A percentile compares a stretch with the other conserved stretches of the same genome.
Evolutionary conservation across 2,329 filamentous ascomycete species (phyloP).

Genomic region (Diplodia mutila): DNA sequence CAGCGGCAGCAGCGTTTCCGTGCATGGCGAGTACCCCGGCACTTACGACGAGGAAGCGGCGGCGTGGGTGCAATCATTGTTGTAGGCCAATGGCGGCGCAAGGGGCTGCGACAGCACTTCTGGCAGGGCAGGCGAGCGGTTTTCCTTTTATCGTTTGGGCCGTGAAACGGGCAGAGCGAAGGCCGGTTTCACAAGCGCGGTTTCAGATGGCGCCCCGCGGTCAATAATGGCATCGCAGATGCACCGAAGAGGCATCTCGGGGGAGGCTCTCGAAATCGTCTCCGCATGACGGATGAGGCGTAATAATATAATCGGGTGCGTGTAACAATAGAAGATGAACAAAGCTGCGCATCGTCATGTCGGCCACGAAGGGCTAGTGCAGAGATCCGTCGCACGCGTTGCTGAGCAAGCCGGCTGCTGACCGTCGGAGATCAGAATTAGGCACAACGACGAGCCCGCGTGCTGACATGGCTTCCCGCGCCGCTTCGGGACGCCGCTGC

Average conservation of each 20-base stretch:
- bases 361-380: slow-evolving; percentile 8
- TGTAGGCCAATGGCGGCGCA: slow-evolving; percentile 6
- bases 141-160: slow-evolving; percentile 14
- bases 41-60: slow-evolving; percentile 22
- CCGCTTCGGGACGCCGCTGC: not conserved
- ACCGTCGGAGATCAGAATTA: not conserved
- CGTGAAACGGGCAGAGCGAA: slow-evolving; percentile 19
- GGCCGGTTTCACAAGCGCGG: slow-evolving; percentile 18
- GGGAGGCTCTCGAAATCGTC: not conserved
- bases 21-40: slow-evolving; percentile 14
- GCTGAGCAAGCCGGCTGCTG: slow-evolving; percentile 6
- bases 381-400: too few relatives aligned
- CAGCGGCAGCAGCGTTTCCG: slow-evolving; percentile 14
- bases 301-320: too few relatives aligned
- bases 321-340: not conserved
- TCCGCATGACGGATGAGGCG: not conserved
- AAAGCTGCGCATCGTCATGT: slow-evolving; percentile 8
- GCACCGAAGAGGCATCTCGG: not conserved
- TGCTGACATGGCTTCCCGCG: not conserved
- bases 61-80: slow-evolving; percentile 17
- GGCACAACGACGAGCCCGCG: not conserved
- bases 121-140: not conserved
- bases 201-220: slow-evolving; percentile 19
- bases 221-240: slow-evolving; percentile 2
- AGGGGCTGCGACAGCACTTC: slow-evolving; percentile 2